Evolutionary conservation across 371 early-diverging fungal species (phyloP), one percentile per base, ranked within the genome.

Genomic region (Saksenaea oblongispora): DNA sequence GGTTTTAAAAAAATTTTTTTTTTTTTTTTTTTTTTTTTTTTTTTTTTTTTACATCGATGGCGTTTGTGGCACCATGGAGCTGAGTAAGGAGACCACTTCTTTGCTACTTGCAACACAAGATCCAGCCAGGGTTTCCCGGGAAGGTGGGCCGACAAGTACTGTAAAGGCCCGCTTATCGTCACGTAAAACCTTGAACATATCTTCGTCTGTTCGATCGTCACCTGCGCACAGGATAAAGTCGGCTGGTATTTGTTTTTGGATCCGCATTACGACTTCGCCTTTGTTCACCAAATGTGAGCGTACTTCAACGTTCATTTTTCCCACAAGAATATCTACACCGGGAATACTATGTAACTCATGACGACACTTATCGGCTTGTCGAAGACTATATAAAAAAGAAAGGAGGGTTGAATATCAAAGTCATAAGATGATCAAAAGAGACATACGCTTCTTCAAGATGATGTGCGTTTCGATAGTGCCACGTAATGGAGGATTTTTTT

Each of bases 301-400:
- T 17, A 96, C 97, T 74, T 98, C 98, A 17, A 98, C 83, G 62
- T 96, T 96, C 88, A 97, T 98, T 74, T 98, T 98, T 42, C 98
- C 98, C 5, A 95, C 86, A 63, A 98, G 70, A 36, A 98, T 91
- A 76, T 97, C 96, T 8, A 97, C 93, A 4, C 95, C 95, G n/a
- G 91, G 88, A 41, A 94, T 75, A 54, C 88, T 76, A 65, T 91
- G 85, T 18, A 96, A 66, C 71, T 94, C 93, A 62, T 89, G 85
- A 69, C 89, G 90, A 63, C 94, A 95, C 67, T 91, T 90, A 63
- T 93, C 87, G 5, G 93, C 90, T 67, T 78, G 77, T 85, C 87
- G 68, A 67, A 80, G 26, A 74, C 86, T 75, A 64, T n/a, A 22
- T 39, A 37, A 61, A 61, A 54, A 13, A 39, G 37, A 26, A 58